Evolutionary conservation across 805 yeast genomes (phyloP).

Genomic region (Saturnispora sanitii): DNA sequence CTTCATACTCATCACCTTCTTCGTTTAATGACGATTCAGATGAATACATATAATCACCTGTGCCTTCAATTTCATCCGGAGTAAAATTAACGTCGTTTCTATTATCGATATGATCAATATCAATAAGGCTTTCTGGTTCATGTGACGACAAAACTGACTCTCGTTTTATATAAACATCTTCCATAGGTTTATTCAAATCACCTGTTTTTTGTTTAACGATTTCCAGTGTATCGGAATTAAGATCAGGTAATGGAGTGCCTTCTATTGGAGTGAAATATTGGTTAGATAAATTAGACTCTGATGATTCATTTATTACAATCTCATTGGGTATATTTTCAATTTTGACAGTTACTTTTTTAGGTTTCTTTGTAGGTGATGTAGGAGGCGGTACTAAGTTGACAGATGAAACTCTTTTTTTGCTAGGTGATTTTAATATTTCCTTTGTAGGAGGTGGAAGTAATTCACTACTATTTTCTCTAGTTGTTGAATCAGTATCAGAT

Average conservation of each 20-base stretch:
- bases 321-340: neutral
- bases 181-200: too few relatives aligned
- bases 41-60: constrained; percentile 5
- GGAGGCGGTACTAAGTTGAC: neutral
- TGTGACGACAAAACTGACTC: too few relatives aligned
- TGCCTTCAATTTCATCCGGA: too few relatives aligned
- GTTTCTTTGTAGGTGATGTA: neutral
- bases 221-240: too few relatives aligned
- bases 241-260: too few relatives aligned
- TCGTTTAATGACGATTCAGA: constrained; percentile 11
- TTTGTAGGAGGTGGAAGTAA: neutral
- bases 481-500: neutral
- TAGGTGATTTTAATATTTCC: neutral
- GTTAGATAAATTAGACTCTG: too few relatives aligned
- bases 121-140: too few relatives aligned
- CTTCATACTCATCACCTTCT: constrained; percentile 10
- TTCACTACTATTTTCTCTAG: neutral
- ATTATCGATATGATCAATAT: constrained; percentile 13
- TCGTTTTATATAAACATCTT: neutral
- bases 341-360: neutral
- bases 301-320: too few relatives aligned
- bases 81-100: too few relatives aligned
- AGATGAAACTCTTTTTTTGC: neutral
- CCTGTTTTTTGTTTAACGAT: too few relatives aligned
- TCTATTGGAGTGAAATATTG: too few relatives aligned